These are phyloP conservation scores for Hymenoscyphus repandus DNA, from an alignment of 2,329 filamentous ascomycete species.

Conservation along the genomic window DNA sequence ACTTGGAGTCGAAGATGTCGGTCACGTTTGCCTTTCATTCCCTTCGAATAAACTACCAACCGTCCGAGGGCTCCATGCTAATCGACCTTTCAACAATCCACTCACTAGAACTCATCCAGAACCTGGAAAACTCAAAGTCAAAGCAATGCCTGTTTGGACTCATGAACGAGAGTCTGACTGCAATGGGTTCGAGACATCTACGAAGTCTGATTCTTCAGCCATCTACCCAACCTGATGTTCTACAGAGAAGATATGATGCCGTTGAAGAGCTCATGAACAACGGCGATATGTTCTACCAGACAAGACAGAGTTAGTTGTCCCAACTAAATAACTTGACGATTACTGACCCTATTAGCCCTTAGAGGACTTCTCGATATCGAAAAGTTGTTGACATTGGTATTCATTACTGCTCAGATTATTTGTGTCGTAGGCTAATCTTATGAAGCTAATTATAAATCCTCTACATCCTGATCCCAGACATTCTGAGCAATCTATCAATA, in stretches of 20 bases:
- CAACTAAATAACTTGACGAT: not conserved
- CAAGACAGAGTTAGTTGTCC: constrained; percentile 55
- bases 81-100: constrained; percentile 85
- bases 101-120: constrained; percentile 86
- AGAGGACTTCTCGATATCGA: constrained; percentile 74
- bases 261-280: constrained; percentile 75
- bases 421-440: constrained; percentile 16
- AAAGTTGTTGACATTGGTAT: constrained; percentile 68
- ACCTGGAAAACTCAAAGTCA: constrained; percentile 70
- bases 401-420: constrained; percentile 15
- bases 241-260: constrained; percentile 72
- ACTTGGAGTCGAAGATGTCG: constrained; percentile 65
- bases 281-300: constrained; percentile 77
- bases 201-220: constrained; percentile 86
- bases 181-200: constrained; percentile 82
- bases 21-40: constrained; percentile 72
- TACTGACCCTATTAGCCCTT: not conserved
- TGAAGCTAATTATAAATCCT: constrained; percentile 70
- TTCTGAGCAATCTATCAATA: constrained; percentile 78
- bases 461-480: constrained; percentile 59
- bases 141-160: constrained; percentile 80
- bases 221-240: constrained; percentile 62
- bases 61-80: constrained; percentile 90
- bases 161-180: constrained; percentile 77
- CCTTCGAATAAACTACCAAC: constrained; percentile 78